Evolutionary conservation across 257 asterid genomes (phyloP).

Genomic region (Perilla frutescens): DNA sequence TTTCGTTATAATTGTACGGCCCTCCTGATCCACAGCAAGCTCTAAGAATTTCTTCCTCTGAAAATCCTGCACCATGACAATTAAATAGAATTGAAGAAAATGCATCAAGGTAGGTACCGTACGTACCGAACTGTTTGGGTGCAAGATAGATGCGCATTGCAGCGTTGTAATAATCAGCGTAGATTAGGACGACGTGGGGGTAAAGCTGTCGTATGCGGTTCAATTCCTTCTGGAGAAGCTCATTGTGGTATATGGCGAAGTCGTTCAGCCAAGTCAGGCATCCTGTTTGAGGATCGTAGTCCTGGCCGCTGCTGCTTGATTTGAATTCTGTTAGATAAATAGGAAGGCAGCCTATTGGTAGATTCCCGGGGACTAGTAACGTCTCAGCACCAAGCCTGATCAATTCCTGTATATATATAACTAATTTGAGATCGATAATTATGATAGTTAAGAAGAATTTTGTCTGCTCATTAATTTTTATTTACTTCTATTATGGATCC

Average conservation of each 20-base stretch:
- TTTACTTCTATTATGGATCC: slow-evolving; percentile 39
- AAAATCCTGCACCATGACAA: slow-evolving; percentile 46
- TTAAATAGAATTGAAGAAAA: too few relatives aligned
- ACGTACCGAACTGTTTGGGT: slow-evolving; percentile 39
- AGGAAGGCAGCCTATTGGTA: slow-evolving; percentile 58
- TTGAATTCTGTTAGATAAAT: slow-evolving; percentile 36
- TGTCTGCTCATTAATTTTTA: neutral
- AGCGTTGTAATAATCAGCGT: slow-evolving; percentile 59
- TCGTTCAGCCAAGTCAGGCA: slow-evolving; percentile 60
- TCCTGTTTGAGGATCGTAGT: slow-evolving; percentile 53
- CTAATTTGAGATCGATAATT: too few relatives aligned
- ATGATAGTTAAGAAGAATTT: too few relatives aligned
- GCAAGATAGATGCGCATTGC: slow-evolving; percentile 42
- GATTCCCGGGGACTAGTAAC: slow-evolving; percentile 56
- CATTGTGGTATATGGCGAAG: slow-evolving; percentile 46
- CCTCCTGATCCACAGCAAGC: slow-evolving; percentile 67
- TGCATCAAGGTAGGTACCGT: too few relatives aligned
- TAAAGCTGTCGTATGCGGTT: slow-evolving; percentile 36
- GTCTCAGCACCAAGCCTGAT: slow-evolving; percentile 55
- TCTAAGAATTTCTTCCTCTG: slow-evolving; percentile 22
- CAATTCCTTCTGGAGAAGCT: slow-evolving; percentile 46
- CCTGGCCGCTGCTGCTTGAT: slow-evolving; percentile 17
- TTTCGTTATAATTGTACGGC: slow-evolving; percentile 42
- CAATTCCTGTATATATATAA: slow-evolving; percentile 41
- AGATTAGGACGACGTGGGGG: slow-evolving; percentile 50